Base-by-base conservation (phyloP, 1,284 basidiomycete genomes). In the Boletellus deceptivus region DNA sequence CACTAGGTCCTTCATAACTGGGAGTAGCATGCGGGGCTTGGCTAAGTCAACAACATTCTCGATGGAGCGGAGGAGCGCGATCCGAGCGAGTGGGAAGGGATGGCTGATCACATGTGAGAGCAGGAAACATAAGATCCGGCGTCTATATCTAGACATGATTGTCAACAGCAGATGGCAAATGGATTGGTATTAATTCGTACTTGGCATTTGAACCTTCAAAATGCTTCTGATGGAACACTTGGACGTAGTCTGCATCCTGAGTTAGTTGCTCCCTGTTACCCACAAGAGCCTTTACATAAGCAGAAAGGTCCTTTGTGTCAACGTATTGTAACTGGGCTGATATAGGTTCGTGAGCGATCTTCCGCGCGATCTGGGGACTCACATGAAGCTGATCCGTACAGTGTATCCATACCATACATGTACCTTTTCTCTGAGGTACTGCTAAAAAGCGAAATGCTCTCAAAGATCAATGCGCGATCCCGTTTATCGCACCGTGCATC, bases 321-420 rank as follows among this genome's bases (percentile, higher is more conserved):
- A 96, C 72, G 59, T 93, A 91, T 68, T 95, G 90, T 40, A 97
- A 72, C 31, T 76, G 68, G 36, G 74, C 89, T 88, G 52, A 51
- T 3, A 27, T 18, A 46, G 33, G 43, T 29, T 48, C 14, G 24
- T 64, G 17, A 61, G 44, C n/a, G 24, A 37, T 37, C 37, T 22
- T 31, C 25, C 27, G 3, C 20, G 35, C 34, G 43, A 25, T 43
- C 20, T 2, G 14, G 46, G 47, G 1, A 72, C 85, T 55, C 44
- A 89, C 87, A 71, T 6, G 85, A 84, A 29, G 69, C 72, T 5
- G 71, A 52, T 3, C 93, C 94, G 65, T 98, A 98, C 45, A 97
- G 79, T 1, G 74, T 75, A 61, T 97, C 93, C 58, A 89, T 83
- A 8, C 82, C 91, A 69, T 94, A 97, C 1, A 97, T 81, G 3